A percentile compares a stretch with the other conserved stretches of the same genome.
These are phyloP conservation scores for Cucumis sativus DNA, from an alignment of 306 rosid species.

Conservation along the genomic window DNA sequence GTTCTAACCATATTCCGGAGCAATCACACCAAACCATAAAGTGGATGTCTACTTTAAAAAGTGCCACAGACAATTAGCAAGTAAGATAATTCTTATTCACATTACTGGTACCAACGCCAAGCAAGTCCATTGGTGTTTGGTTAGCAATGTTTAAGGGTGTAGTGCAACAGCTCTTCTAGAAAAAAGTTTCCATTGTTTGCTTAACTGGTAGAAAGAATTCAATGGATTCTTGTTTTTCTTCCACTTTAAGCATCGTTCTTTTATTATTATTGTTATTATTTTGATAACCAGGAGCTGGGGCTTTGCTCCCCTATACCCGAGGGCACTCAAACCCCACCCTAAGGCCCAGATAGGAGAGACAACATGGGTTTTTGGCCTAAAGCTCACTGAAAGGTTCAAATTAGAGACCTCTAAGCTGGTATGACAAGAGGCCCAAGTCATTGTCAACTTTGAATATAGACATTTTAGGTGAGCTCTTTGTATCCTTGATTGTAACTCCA, in stretches of 20 bases:
- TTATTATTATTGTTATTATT: no score
- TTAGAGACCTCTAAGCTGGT: no score
- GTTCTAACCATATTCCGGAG: background rate
- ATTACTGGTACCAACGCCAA: no score
- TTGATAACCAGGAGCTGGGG: no score
- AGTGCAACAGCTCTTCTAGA: background rate
- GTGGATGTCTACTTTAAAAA: background rate
- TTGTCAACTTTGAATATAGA: background rate
- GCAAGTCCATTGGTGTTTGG: background rate
- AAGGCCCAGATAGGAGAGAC: no score
- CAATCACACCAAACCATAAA: background rate
- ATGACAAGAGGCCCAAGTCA: no score
- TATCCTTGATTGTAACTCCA: background rate
- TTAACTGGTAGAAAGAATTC: background rate
- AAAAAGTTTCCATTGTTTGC: background rate
- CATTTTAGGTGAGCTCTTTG: background rate
- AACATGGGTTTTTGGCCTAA: no score
- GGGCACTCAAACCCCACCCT: no score
- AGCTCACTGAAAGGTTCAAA: no score
- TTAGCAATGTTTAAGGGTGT: background rate
- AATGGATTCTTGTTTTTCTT: background rate
- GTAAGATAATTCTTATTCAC: no score
- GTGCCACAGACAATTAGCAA: background rate
- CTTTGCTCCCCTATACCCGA: no score
- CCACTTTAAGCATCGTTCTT: background rate